phyloP scores from a whole-genome alignment of 331 rosid genomes.

The Prunus yedoensis region DNA sequence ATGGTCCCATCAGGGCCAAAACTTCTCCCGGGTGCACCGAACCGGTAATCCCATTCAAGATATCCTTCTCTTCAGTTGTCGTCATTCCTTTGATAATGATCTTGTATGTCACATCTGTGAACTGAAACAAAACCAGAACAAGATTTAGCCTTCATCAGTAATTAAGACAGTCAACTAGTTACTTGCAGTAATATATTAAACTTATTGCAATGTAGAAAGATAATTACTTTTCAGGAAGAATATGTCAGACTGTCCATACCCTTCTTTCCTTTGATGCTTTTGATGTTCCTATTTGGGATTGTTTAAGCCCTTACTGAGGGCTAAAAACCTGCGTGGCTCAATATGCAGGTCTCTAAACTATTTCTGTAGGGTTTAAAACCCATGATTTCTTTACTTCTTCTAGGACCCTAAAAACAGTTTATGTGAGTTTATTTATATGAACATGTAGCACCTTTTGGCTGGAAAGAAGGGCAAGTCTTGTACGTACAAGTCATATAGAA shows the following conservation, averaged over 20 bases:
- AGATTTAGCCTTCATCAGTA: conserved; percentile 14
- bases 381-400: conserved; percentile 17
- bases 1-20: conserved; percentile 97
- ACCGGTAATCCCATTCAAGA: conserved; percentile 80
- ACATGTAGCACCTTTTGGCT: conserved; percentile 20
- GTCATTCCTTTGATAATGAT: conserved; percentile 66
- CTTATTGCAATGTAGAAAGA: conserved; percentile 13
- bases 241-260: conserved; percentile 41
- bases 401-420: conserved; percentile 12
- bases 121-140: conserved; percentile 45
- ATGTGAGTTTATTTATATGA: background rate
- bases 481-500: conserved; percentile 57
- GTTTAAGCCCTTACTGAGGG: background rate
- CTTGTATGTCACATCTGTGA: conserved; percentile 85
- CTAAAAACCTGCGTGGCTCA: too few species aligned
- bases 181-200: background rate
- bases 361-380: background rate
- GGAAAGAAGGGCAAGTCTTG: conserved; percentile 76
- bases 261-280: conserved; percentile 48
- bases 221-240: background rate
- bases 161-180: background rate
- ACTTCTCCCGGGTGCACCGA: conserved; percentile 87
- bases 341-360: conserved; percentile 17
- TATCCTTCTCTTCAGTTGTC: conserved; percentile 61
- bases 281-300: background rate